Evolutionary conservation across 495 filamentous ascomycete species (phyloP).

Genomic region (Lindgomyces ingoldianus): DNA sequence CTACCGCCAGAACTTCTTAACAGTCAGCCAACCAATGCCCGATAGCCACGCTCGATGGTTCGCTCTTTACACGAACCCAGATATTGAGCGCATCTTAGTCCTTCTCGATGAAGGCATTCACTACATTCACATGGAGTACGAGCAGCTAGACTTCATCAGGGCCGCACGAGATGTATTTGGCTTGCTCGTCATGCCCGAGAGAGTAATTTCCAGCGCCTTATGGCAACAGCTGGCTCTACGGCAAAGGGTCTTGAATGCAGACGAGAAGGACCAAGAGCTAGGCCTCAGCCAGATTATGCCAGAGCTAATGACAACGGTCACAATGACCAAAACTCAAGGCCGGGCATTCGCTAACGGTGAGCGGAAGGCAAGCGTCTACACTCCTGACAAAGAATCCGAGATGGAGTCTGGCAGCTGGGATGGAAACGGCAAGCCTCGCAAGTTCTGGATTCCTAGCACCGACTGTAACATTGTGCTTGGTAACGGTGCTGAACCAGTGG

Average conservation of each 20-base stretch:
- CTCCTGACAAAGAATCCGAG: slow-evolving; percentile 34
- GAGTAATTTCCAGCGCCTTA: slow-evolving; percentile 56
- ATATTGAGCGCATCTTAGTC: slow-evolving; percentile 58
- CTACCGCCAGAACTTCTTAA: slow-evolving; percentile 48
- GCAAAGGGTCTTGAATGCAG: slow-evolving; percentile 57
- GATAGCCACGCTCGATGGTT: slow-evolving; percentile 51
- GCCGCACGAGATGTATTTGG: slow-evolving; percentile 56
- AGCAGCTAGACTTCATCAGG: slow-evolving; percentile 59
- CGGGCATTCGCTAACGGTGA: slow-evolving; percentile 49
- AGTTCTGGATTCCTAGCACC: slow-evolving; percentile 60
- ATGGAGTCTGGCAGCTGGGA: slow-evolving; percentile 55
- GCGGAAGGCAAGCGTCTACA: slow-evolving; percentile 21
- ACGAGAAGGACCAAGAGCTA: slow-evolving; percentile 53
- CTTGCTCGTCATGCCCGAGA: slow-evolving; percentile 55
- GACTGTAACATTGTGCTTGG: slow-evolving; percentile 63
- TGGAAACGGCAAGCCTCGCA: slow-evolving; percentile 53
- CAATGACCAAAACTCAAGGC: slow-evolving; percentile 1
- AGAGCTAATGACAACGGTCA: slow-evolving; percentile 27
- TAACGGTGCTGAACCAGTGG: slow-evolving; percentile 50
- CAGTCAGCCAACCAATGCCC: slow-evolving; percentile 39
- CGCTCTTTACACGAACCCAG: slow-evolving; percentile 51
- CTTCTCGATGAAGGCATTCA: slow-evolving; percentile 62
- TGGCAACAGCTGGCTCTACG: slow-evolving; percentile 59
- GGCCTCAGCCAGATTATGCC: slow-evolving; percentile 46
- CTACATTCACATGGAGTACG: slow-evolving; percentile 62